These are phyloP conservation scores for Podochytrium sp. DNA, from an alignment of 192 early-diverging fungal genomes.

Conservation along the genomic window DNA sequence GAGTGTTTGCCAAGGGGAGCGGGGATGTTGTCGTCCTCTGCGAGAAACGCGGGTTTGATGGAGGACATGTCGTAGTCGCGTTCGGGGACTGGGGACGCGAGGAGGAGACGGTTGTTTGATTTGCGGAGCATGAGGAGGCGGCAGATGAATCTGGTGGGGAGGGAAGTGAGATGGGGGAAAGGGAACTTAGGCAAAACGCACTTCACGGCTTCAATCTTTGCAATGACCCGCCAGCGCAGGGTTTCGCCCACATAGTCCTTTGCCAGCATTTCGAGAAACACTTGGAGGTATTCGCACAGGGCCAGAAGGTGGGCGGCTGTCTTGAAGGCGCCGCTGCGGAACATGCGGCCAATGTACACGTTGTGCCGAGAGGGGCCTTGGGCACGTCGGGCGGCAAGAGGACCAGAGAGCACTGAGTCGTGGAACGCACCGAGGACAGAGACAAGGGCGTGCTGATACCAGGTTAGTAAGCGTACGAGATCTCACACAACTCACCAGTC, in stretches of 20 bases:
- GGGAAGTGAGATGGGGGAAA: no score
- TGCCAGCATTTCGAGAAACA: constrained; percentile 78
- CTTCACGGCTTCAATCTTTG: constrained; percentile 72
- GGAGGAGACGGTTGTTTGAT: constrained; percentile 60
- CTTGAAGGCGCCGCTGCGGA: no score
- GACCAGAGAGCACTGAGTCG: constrained; percentile 70
- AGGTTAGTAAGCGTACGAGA: no score
- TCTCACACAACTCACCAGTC: constrained; percentile 53
- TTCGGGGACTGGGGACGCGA: constrained; percentile 64
- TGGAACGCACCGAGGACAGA: constrained; percentile 85
- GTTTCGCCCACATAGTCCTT: constrained; percentile 66
- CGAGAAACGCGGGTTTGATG: not conserved
- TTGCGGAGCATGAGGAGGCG: constrained; percentile 55
- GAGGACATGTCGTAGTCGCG: constrained; percentile 65
- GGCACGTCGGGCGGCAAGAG: not conserved
- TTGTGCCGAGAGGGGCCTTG: constrained; percentile 54
- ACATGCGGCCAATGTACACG: constrained; percentile 64
- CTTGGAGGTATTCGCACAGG: constrained; percentile 72
- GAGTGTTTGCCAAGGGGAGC: not conserved
- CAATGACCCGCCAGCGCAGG: constrained; percentile 63
- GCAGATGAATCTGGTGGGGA: constrained; percentile 43
- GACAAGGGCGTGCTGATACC: constrained; percentile 60
- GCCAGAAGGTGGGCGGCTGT: constrained; percentile 71
- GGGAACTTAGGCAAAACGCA: constrained; percentile 44
- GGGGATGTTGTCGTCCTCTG: not conserved